Conservation (phyloP, 345 rosid species). For the Citrus glauca region DNA sequence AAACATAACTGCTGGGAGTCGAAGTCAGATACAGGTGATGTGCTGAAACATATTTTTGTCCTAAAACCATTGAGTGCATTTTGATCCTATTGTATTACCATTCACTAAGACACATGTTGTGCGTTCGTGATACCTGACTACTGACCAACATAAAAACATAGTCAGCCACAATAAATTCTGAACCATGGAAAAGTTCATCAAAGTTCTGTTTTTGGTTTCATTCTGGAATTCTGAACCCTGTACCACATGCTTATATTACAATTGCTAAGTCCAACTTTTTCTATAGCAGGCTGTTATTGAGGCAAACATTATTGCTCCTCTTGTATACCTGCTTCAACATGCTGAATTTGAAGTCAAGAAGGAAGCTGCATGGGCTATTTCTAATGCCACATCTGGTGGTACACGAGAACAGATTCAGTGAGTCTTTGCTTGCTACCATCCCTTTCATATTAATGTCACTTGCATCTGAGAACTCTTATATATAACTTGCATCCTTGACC, state of each 20-base stretch:
- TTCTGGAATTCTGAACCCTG: not conserved
- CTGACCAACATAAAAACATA: not conserved
- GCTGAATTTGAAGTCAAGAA: slow-evolving; percentile 39
- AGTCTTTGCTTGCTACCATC: not conserved
- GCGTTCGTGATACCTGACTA: not conserved
- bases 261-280: not conserved
- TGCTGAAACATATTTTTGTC: not conserved
- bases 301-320: slow-evolving; percentile 33
- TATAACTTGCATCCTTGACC: not conserved
- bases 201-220: not conserved
- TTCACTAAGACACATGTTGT: not conserved
- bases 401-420: slow-evolving; percentile 31
- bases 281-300: slow-evolving; percentile 34
- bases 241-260: not conserved
- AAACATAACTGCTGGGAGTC: slow-evolving; percentile 30
- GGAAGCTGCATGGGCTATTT: slow-evolving; percentile 48
- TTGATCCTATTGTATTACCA: not conserved
- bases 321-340: slow-evolving; percentile 38
- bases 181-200: not conserved
- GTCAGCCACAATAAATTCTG: not conserved
- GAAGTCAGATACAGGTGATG: slow-evolving; percentile 30
- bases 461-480: not conserved
- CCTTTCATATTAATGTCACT: not conserved
- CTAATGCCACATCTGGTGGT: slow-evolving; percentile 37
- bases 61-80: not conserved